Base-by-base conservation (phyloP, 2,329 filamentous ascomycete genomes). In the Trichophyton verrucosum region DNA sequence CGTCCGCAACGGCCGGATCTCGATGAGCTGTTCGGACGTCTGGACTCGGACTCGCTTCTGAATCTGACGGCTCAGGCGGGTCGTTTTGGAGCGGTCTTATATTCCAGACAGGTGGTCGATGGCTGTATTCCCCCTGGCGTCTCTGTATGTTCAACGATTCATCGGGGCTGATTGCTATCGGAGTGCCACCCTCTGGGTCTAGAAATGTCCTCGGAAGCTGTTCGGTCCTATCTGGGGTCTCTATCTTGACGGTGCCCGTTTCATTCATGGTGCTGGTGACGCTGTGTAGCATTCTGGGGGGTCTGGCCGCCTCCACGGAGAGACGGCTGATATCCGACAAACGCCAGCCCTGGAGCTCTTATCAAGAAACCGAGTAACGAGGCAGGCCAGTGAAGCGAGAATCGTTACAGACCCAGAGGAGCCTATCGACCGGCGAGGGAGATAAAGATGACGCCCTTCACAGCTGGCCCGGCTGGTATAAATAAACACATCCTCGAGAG, bases 91-190 rank as follows among this genome's bases (percentile, higher is more conserved):
- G 59, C n/a, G 64, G 61, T 27, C 64, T 59, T 24, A 66, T 63
- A 40, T 60, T 65, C 66, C 68, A 71, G 11, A 72, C 66, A 1
- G 70, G 68, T 36, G 70, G 70, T 20, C 71, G 67, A 61, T 68
- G 65, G 55, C 70, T 67, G 59, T 73, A 72, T 53, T 70, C 66
- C 1, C 65, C 69, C 61, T 68, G 70, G 22, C 71, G 69, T 62
- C 70, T 67, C 57, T 61, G 66, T 49, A 55, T 62, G 24, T 64
- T 58, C 36, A 70, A 60, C 7, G 69, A 69, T 53, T 66, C 67
- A 17, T 65, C 62, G 7, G 64, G 57, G 15, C 58, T 64, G 7
- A 64, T 62, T 20, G 60, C 51, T 40, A 65, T 64, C 4, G 62
- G 65, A 22, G 61, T 62, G 20, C 60, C 55, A 15, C 60, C 56